Conservation (phyloP, 164 flowering plant species). For the Aristolochia fimbriata region DNA sequence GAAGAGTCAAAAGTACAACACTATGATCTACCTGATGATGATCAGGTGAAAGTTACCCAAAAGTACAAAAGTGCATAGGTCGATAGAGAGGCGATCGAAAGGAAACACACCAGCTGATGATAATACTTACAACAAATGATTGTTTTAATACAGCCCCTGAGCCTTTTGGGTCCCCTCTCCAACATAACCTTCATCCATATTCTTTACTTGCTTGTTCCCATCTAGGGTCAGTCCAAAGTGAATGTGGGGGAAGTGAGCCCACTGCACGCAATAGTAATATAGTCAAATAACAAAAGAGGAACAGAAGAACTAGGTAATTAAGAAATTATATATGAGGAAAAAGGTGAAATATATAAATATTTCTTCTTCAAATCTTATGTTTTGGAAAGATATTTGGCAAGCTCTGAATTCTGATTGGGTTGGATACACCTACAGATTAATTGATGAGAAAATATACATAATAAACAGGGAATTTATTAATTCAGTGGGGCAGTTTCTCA, state of each 20-base stretch:
- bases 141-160: constrained; percentile 13
- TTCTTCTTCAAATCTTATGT: background rate
- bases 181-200: constrained; percentile 15
- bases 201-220: constrained; percentile 22
- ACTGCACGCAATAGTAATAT: constrained; percentile 23
- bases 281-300: background rate
- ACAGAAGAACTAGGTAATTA: no score
- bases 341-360: no score
- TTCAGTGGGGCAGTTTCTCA: no score
- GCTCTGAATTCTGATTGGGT: background rate
- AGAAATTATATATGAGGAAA: no score
- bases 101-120: background rate
- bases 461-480: no score
- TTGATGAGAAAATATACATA: no score
- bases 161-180: constrained; percentile 18
- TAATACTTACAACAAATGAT: constrained; percentile 1
- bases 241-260: constrained; percentile 53
- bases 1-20: no score
- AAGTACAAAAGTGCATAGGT: no score
- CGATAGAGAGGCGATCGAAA: background rate
- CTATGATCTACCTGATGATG: no score
- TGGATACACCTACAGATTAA: no score
- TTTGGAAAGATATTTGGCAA: background rate
- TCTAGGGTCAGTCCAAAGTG: constrained; percentile 33
- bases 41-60: no score